Evolutionary conservation across 2,329 filamentous ascomycete species (phyloP).

Genomic region (Venturia effusa): DNA sequence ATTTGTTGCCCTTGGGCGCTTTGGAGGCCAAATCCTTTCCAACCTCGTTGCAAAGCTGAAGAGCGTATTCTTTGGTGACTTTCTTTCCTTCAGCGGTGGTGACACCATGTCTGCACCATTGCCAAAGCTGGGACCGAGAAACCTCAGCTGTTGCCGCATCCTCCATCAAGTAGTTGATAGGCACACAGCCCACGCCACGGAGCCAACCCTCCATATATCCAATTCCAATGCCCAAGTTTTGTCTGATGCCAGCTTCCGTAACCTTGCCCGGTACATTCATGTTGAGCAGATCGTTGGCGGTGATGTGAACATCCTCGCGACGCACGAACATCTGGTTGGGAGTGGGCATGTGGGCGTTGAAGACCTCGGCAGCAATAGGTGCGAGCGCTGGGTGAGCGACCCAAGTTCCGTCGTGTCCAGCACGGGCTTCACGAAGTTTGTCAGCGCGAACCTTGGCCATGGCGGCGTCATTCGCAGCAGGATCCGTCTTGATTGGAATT

Average conservation of each 20-base stretch:
- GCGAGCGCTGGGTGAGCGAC: conserved; percentile 93
- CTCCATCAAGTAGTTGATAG: conserved; percentile 98
- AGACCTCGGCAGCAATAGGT: conserved; percentile 76
- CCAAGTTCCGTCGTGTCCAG: conserved; percentile 95
- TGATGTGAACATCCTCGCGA: conserved; percentile 78
- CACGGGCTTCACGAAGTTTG: conserved; percentile 90
- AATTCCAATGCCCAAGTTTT: conserved; percentile 94
- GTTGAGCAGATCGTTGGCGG: conserved; percentile 84
- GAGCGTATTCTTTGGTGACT: conserved; percentile 84
- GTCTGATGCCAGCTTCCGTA: conserved; percentile 89
- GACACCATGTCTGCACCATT: conserved; percentile 72
- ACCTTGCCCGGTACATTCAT: conserved; percentile 91
- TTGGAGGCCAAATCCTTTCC: conserved; percentile 63
- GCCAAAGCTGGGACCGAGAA: conserved; percentile 88
- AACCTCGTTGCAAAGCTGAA: conserved; percentile 79
- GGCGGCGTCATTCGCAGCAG: conserved; percentile 79
- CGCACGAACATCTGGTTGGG: conserved; percentile 92
- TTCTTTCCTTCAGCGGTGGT: conserved; percentile 79
- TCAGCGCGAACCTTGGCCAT: conserved; percentile 91
- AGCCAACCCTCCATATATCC: conserved; percentile 99
- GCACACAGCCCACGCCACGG: conserved; percentile 86
- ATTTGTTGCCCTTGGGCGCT: conserved; percentile 84
- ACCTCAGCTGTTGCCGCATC: conserved; percentile 96
- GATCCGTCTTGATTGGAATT: conserved; percentile 96
- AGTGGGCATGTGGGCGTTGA: conserved; percentile 98